A percentile compares a stretch with the other conserved stretches of the same genome.
Evolutionary conservation across 2,329 filamentous ascomycete species (phyloP).

Genomic region (Lachnellula occidentalis): DNA sequence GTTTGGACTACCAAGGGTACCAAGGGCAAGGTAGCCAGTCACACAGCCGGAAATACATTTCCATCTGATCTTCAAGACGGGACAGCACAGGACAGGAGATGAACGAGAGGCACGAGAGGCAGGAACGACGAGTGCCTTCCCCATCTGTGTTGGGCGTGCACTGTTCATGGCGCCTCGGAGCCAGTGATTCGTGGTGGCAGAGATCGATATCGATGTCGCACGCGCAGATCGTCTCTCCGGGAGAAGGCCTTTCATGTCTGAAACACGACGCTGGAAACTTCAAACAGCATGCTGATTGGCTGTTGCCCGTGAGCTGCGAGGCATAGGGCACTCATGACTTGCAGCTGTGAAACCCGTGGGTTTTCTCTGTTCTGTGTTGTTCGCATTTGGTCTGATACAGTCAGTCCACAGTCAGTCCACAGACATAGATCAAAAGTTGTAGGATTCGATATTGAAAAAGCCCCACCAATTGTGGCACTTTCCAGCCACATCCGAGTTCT

Average conservation of each 20-base stretch:
- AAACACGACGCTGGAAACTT: neutral
- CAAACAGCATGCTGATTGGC: neutral
- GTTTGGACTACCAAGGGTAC: neutral
- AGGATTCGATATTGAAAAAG: neutral
- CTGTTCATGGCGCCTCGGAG: neutral
- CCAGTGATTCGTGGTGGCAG: neutral
- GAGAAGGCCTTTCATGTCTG: neutral
- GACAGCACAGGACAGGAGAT: slow-evolving; percentile 2
- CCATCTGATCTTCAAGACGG: slow-evolving; percentile 4
- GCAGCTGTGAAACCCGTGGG: slow-evolving; percentile 3
- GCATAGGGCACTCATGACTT: neutral
- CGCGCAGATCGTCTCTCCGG: too few species aligned
- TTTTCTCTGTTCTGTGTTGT: neutral
- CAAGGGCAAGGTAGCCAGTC: neutral
- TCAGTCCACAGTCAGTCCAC: too few species aligned
- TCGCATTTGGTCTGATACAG: too few species aligned
- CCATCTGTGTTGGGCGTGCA: neutral
- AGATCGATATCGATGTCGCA: too few species aligned
- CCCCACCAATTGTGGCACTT: neutral
- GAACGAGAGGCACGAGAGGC: neutral
- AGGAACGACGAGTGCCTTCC: neutral
- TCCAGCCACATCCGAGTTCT: neutral
- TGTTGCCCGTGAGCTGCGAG: neutral
- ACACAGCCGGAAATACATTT: neutral
- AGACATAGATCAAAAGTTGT: neutral